These are phyloP conservation scores for Physcomitrium patens DNA, from an alignment of 225 moss, liverwort and hornwort species.

Conservation along the genomic window DNA sequence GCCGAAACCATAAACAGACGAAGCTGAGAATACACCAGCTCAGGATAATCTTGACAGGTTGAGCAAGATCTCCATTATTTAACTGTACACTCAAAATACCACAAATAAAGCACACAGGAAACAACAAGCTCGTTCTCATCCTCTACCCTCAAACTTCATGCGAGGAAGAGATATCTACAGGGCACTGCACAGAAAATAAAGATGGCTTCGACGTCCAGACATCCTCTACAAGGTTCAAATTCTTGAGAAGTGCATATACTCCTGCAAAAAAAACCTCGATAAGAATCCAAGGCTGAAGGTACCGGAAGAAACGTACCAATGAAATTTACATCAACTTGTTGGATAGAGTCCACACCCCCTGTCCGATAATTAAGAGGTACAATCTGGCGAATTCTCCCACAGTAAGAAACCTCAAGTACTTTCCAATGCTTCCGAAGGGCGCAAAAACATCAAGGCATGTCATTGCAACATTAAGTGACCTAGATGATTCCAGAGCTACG, in stretches of 20 bases:
- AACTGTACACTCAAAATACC: background rate
- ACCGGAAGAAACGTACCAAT: slow-evolving; percentile 42
- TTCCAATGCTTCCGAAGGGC: background rate
- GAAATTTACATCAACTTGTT: slow-evolving; percentile 49
- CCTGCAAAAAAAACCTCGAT: background rate
- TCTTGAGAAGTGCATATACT: background rate
- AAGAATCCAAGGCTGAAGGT: background rate
- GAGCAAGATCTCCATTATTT: background rate
- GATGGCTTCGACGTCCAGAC: too few species aligned
- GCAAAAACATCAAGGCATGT: background rate
- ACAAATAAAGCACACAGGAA: too few species aligned
- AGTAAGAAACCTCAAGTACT: background rate
- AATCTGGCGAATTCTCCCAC: slow-evolving; percentile 39
- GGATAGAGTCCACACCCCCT: background rate
- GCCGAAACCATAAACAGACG: background rate
- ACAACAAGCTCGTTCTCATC: too few species aligned
- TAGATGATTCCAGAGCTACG: background rate
- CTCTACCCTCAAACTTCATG: too few species aligned
- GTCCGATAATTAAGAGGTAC: slow-evolving; percentile 41
- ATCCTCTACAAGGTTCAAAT: too few species aligned
- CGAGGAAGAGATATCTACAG: too few species aligned
- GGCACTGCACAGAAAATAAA: too few species aligned
- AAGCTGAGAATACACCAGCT: background rate
- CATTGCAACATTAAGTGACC: background rate
- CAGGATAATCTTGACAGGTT: background rate